A percentile compares a stretch with the other conserved stretches of the same genome.
Evolutionary conservation across 768 basidiomycete genomes (phyloP).

Genomic region (Collybia mongolica): DNA sequence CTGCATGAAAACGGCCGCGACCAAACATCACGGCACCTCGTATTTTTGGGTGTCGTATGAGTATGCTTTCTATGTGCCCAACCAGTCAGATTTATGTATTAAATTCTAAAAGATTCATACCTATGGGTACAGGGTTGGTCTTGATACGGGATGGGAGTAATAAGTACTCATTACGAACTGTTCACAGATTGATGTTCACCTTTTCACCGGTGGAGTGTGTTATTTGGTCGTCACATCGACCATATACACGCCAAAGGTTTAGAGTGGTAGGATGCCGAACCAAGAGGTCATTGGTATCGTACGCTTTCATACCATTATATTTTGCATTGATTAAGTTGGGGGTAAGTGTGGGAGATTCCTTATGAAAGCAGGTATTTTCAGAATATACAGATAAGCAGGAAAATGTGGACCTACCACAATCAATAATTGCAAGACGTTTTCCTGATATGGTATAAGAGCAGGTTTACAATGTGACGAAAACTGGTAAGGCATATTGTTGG

Average conservation of each 20-base stretch:
- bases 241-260: constrained; percentile 40
- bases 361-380: not conserved
- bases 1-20: constrained; percentile 25
- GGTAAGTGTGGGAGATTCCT: constrained; percentile 10
- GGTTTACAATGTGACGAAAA: constrained; percentile 6
- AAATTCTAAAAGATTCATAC: not conserved
- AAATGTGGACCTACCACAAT: not conserved
- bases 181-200: constrained; percentile 9
- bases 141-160: constrained; percentile 26
- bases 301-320: constrained; percentile 31
- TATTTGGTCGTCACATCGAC: constrained; percentile 29
- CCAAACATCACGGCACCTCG: constrained; percentile 39
- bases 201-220: constrained; percentile 30
- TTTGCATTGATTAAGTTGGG: constrained; percentile 23
- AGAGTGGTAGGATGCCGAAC: constrained; percentile 38
- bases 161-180: not conserved
- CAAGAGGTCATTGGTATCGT: constrained; percentile 41
- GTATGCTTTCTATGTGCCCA: not conserved
- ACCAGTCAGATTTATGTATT: not conserved
- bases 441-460: not conserved
- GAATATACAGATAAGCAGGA: not conserved
- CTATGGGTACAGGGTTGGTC: constrained; percentile 15
- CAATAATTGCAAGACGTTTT: constrained; percentile 4
- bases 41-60: constrained; percentile 18
- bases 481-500: not conserved